Base-by-base conservation (phyloP, 73 alveolate species). In the Stentor roeselii region DNA sequence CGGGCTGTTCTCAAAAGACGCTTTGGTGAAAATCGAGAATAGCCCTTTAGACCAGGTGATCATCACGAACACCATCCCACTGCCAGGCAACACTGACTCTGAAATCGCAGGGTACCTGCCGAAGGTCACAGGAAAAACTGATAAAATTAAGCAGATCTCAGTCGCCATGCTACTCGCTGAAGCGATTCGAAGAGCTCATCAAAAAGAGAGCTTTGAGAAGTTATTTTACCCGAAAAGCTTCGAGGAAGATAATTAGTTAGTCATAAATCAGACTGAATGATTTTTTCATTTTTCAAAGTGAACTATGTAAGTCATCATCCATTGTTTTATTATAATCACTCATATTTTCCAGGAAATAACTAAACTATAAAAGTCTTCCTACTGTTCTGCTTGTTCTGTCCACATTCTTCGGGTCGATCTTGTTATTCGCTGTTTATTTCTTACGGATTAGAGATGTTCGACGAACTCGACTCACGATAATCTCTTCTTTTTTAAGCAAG, bases 1-100 rank as follows among this genome's bases (percentile, higher is more conserved):
- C 83, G 99, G 98, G 0, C 83, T 96, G 32, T 95, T 96, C 87
- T 83, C 92, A 27, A 97, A 97, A 6, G 89, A 91, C 39, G 99
- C 99, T 3, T 85, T 88, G 40, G 92, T 89, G 35, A 92, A 94
- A 80, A 95, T 96, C 59, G 87, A 77, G 39, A 78, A 83, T 38
- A 83, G 98, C 11, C 93, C 32, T n/a, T 78, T 96, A 36, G 97
- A 95, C 39, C 83, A 89, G 77, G 97, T 96, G 2, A 87, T 96
- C 14, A 93, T 93, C 74, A 93, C 99, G 38, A 92, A 96, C 82
- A 89, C 98, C 50, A 84, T 95, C 61, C 98, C 98, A 1, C 60
- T 86, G 2, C 60, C 83, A 0, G 85, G 88, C 34, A 75, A 84
- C 11, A 75, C 82, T 60, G 78, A 39, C n/a, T 78, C 78, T n/a